phyloP scores from a whole-genome alignment of 805 yeast species.

The Gaillardinia entomophila region DNA sequence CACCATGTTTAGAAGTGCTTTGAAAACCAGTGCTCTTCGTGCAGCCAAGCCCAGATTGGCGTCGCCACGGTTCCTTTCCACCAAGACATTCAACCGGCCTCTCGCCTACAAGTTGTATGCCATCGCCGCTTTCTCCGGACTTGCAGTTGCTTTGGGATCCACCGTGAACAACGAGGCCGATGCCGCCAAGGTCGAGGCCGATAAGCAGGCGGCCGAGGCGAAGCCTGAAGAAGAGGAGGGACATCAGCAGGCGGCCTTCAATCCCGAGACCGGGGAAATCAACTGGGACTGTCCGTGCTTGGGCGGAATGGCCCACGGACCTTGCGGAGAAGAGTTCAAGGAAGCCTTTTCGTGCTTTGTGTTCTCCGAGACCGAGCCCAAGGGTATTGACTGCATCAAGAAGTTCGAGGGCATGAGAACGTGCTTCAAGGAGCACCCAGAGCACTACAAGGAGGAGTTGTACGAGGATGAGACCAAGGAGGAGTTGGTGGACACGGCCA shows the following conservation, averaged over 20 bases:
- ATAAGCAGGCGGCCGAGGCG: neutral
- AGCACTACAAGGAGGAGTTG: slow-evolving; percentile 86
- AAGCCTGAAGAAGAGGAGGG: slow-evolving; percentile 15
- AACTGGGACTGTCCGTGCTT: slow-evolving; percentile 99
- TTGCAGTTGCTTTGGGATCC: neutral
- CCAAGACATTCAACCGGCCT: neutral
- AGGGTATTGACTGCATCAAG: slow-evolving; percentile 91
- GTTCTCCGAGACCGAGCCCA: slow-evolving; percentile 90
- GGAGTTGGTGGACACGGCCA: slow-evolving; percentile 6
- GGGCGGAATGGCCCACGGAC: slow-evolving; percentile 99
- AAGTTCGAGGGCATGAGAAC: slow-evolving; percentile 88
- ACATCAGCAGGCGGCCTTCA: slow-evolving; percentile 64
- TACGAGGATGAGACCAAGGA: slow-evolving; percentile 62
- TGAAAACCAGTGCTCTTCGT: neutral
- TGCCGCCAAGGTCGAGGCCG: slow-evolving; percentile 1
- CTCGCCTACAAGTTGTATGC: neutral
- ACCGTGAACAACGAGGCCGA: slow-evolving; percentile 3
- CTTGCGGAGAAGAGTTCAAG: slow-evolving; percentile 95
- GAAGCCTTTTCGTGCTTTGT: slow-evolving; percentile 94
- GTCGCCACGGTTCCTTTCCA: neutral
- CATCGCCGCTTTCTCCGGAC: neutral
- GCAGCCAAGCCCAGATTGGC: neutral
- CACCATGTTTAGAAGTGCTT: neutral
- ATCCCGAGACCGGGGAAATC: slow-evolving; percentile 97
- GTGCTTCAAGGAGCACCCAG: slow-evolving; percentile 91